A percentile compares a stretch with the other conserved stretches of the same genome.
These are phyloP conservation scores for Acidiella bohemica DNA, from an alignment of 495 filamentous ascomycete genomes.

Conservation along the genomic window DNA sequence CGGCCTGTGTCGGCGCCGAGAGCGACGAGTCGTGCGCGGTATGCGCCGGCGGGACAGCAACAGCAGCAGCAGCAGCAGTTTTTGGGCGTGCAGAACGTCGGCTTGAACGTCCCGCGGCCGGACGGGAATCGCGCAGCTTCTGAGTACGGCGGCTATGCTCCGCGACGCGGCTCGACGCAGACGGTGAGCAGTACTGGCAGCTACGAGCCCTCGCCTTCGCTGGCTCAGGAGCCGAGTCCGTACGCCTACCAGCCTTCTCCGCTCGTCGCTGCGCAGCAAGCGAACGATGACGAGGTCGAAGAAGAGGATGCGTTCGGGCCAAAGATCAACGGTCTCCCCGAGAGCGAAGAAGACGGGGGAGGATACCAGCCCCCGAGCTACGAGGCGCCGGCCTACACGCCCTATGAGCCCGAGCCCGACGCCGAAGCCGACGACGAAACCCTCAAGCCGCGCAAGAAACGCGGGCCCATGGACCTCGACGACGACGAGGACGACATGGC, in stretches of 20 bases:
- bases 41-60: background rate
- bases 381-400: slow-evolving; percentile 29
- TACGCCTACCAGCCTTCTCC: slow-evolving; percentile 12
- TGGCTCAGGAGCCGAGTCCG: slow-evolving; percentile 7
- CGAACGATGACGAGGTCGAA: background rate
- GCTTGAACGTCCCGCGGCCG: slow-evolving; percentile 9
- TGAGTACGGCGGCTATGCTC: slow-evolving; percentile 8
- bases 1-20: slow-evolving; percentile 4
- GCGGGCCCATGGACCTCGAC: slow-evolving; percentile 69
- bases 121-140: slow-evolving; percentile 2
- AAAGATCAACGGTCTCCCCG: background rate
- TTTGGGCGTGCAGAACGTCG: slow-evolving; percentile 1
- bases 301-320: background rate
- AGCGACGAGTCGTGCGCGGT: background rate
- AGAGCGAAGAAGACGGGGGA: background rate
- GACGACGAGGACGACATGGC: slow-evolving; percentile 50
- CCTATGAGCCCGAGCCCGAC: slow-evolving; percentile 34
- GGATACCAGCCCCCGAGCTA: slow-evolving; percentile 37
- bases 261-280: slow-evolving; percentile 2
- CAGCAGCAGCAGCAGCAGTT: background rate
- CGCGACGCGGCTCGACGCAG: slow-evolving; percentile 17
- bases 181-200: slow-evolving; percentile 11
- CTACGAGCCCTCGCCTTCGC: slow-evolving; percentile 14
- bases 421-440: slow-evolving; percentile 29
- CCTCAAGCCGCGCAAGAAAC: slow-evolving; percentile 41